Evolutionary conservation across 2,329 filamentous ascomycete genomes (phyloP).

Genomic region (Fusarium sarcochroum): DNA sequence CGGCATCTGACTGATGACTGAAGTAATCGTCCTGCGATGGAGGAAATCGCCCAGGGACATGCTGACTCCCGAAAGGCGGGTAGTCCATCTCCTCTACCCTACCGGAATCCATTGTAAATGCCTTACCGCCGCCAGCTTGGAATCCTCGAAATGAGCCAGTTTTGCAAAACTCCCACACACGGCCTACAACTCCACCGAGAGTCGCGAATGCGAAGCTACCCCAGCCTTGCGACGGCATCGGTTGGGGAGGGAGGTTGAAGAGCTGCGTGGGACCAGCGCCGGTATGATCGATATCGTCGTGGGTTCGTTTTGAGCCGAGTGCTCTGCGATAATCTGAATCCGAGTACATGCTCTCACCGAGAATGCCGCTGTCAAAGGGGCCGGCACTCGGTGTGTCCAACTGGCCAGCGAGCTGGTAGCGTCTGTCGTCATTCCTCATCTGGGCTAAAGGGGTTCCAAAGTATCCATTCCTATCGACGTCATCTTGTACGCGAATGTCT

Average conservation of each 20-base stretch:
- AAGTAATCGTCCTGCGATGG: conserved; percentile 49
- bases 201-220: conserved; percentile 71
- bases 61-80: conserved; percentile 40
- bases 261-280: conserved; percentile 52
- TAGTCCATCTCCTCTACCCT: conserved; percentile 43
- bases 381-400: conserved; percentile 63
- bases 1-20: conserved; percentile 29
- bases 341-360: conserved; percentile 70
- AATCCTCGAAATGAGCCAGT: conserved; percentile 83
- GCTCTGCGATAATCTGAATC: conserved; percentile 69
- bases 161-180: conserved; percentile 88
- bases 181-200: conserved; percentile 78
- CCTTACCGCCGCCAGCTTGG: conserved; percentile 84
- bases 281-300: conserved; percentile 56
- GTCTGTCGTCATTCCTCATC: conserved; percentile 34
- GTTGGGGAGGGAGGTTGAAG: conserved; percentile 51
- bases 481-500: conserved; percentile 41
- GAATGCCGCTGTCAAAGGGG: conserved; percentile 50
- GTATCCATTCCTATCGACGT: conserved; percentile 37
- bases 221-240: conserved; percentile 62
- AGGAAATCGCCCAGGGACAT: conserved; percentile 51
- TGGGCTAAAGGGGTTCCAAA: conserved; percentile 43
- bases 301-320: conserved; percentile 63
- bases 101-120: conserved; percentile 69
- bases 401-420: conserved; percentile 68